These are phyloP conservation scores for Chrysanthemum seticuspe DNA, from an alignment of 129 eudicot genomes.

Conservation along the genomic window DNA sequence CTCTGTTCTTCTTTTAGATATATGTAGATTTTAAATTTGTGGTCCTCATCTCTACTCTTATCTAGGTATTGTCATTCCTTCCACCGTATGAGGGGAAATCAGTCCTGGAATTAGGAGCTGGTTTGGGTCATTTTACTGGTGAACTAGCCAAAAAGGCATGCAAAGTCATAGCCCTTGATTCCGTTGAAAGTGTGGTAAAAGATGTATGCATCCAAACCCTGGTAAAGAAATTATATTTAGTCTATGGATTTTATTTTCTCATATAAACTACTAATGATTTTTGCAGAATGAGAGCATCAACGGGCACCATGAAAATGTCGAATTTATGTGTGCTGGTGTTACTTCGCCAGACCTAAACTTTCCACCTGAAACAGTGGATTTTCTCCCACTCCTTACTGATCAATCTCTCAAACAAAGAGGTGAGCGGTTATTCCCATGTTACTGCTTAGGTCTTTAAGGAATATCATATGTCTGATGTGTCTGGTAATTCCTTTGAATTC, in stretches of 20 bases:
- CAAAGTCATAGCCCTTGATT: conserved; percentile 67
- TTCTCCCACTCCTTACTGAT: conserved; percentile 84
- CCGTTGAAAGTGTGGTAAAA: conserved; percentile 77
- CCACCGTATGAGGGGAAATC: conserved; percentile 83
- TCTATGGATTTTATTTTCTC: not conserved
- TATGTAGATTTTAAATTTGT: too few relatives aligned
- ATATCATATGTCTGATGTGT: conserved; percentile 50
- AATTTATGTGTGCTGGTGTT: conserved; percentile 91
- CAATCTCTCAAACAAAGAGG: conserved; percentile 96
- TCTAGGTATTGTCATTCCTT: conserved; percentile 80
- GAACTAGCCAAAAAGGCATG: conserved; percentile 81
- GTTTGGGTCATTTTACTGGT: conserved; percentile 93
- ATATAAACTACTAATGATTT: not conserved
- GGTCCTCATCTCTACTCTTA: not conserved
- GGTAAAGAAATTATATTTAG: conserved; percentile 13
- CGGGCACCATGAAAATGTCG: conserved; percentile 69
- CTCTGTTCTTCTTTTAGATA: not conserved
- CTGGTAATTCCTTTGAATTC: conserved; percentile 76
- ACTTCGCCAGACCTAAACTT: conserved; percentile 70
- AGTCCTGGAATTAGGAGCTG: conserved; percentile 91
- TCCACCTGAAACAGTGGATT: conserved; percentile 67
- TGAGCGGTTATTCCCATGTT: conserved; percentile 18
- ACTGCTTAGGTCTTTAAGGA: conserved; percentile 71
- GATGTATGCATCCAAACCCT: conserved; percentile 49
- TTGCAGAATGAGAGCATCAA: conserved; percentile 84